A percentile compares a stretch with the other conserved stretches of the same genome.
Evolutionary conservation across 1,284 basidiomycete genomes (phyloP).

Genomic region (Ustilago shanxiensis): DNA sequence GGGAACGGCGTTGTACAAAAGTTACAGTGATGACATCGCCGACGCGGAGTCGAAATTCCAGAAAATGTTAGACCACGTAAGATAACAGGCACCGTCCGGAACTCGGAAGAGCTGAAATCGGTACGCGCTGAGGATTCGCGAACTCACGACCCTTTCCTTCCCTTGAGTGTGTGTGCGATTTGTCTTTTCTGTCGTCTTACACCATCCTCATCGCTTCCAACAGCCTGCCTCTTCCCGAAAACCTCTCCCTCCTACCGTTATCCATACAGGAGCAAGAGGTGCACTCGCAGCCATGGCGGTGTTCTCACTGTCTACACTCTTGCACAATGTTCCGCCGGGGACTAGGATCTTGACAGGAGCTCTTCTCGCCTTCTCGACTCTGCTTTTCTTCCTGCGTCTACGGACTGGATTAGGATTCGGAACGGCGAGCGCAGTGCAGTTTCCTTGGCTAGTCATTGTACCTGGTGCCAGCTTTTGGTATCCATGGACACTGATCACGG

Average conservation of each 20-base stretch:
- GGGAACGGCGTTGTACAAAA: neutral
- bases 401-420: constrained; percentile 60
- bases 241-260: neutral
- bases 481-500: constrained; percentile 90
- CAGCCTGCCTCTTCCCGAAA: neutral
- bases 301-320: constrained; percentile 49
- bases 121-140: neutral
- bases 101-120: neutral
- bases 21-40: neutral
- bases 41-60: neutral
- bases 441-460: constrained; percentile 85
- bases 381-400: constrained; percentile 54
- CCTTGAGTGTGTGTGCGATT: constrained; percentile 7
- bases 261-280: no score
- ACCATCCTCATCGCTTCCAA: neutral
- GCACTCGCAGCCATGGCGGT: constrained; percentile 41
- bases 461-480: constrained; percentile 86
- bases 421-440: constrained; percentile 71
- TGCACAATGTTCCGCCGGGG: constrained; percentile 44
- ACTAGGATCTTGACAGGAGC: constrained; percentile 44
- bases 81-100: neutral
- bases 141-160: neutral
- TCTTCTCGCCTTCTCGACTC: constrained; percentile 42
- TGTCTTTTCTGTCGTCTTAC: neutral
- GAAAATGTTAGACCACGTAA: neutral